These are phyloP conservation scores for Colletotrichum tabaci DNA, from an alignment of 2,329 filamentous ascomycete genomes.

Conservation along the genomic window DNA sequence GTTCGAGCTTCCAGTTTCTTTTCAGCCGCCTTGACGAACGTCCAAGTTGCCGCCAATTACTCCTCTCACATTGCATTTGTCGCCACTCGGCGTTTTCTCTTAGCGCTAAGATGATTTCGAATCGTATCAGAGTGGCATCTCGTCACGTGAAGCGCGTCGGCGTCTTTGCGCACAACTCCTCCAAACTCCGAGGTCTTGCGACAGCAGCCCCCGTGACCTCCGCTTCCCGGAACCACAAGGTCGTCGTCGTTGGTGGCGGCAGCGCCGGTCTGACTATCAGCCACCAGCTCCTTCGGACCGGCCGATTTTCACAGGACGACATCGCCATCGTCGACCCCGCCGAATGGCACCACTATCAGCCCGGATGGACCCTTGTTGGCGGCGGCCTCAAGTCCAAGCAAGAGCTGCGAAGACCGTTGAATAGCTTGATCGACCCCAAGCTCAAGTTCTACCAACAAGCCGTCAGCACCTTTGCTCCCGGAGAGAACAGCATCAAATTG, in stretches of 20 bases:
- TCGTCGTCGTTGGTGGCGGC: conserved; percentile 78
- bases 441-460: conserved; percentile 71
- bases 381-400: conserved; percentile 76
- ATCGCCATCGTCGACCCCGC: conserved; percentile 77
- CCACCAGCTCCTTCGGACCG: conserved; percentile 75
- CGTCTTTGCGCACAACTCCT: conserved; percentile 1
- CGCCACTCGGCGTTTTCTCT: background rate
- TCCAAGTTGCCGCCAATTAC: background rate
- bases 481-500: conserved; percentile 70
- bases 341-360: conserved; percentile 76
- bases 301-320: conserved; percentile 70
- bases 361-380: conserved; percentile 79
- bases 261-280: conserved; percentile 76
- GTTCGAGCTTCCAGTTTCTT: background rate
- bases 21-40: conserved; percentile 1
- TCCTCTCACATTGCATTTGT: background rate
- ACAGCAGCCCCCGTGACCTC: conserved; percentile 41
- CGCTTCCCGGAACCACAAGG: conserved; percentile 63
- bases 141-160: conserved; percentile 36
- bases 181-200: conserved; percentile 40
- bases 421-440: conserved; percentile 69
- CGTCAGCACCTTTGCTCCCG: conserved; percentile 67
- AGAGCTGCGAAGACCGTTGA: conserved; percentile 67
- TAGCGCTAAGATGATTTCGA: conserved; percentile 43
- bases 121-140: conserved; percentile 40